Percentiles rank a stretch among this genome's conserved stretches.
phyloP scores from a whole-genome alignment of 257 asterid genomes.

The Plectranthus barbatus region DNA sequence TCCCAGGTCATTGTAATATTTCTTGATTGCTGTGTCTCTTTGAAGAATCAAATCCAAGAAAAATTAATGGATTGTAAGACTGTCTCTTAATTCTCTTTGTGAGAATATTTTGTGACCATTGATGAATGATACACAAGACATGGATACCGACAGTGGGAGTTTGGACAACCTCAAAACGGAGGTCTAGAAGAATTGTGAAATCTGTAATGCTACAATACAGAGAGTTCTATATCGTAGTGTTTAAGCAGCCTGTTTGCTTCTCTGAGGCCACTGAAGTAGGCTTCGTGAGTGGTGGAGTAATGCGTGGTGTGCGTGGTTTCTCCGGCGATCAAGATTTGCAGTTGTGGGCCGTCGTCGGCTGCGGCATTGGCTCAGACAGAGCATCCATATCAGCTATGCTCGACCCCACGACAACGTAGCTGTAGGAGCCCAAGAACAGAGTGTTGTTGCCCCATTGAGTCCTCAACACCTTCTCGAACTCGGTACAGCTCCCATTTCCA shows the following conservation, averaged over 20 bases:
- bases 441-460: constrained; percentile 78
- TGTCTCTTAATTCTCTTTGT: neutral
- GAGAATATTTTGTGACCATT: too few species aligned
- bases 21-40: neutral
- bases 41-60: neutral
- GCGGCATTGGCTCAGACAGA: constrained; percentile 75
- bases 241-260: constrained; percentile 84
- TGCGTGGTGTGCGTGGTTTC: constrained; percentile 71
- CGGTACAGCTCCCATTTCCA: neutral
- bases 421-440: constrained; percentile 72
- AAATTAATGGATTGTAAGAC: neutral
- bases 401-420: constrained; percentile 73
- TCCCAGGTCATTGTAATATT: neutral
- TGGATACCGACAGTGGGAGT: too few species aligned
- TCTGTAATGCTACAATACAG: too few species aligned
- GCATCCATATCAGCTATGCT: constrained; percentile 59
- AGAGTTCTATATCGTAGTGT: constrained; percentile 49
- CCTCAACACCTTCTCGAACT: constrained; percentile 39
- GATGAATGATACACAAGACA: too few species aligned
- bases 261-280: constrained; percentile 72
- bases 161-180: too few species aligned
- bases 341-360: constrained; percentile 25
- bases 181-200: too few species aligned
- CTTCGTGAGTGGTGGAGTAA: constrained; percentile 85
- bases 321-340: constrained; percentile 78